Evolutionary conservation across 208 protist genomes (phyloP).

Genomic region (Trypanosoma avium): DNA sequence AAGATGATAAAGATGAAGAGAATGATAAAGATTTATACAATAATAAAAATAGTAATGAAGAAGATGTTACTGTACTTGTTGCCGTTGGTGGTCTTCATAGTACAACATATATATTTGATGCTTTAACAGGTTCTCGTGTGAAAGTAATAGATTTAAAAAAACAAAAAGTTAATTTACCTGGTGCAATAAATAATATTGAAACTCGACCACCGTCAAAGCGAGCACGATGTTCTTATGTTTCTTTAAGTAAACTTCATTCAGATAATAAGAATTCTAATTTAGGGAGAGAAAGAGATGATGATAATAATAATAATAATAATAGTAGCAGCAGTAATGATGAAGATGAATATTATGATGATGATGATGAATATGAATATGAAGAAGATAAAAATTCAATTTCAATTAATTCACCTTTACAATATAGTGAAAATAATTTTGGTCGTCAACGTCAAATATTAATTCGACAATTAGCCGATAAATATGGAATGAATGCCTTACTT

Average conservation of each 20-base stretch:
- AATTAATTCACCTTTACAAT: background rate
- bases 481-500: constrained; percentile 23
- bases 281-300: too few species aligned
- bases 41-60: constrained; percentile 14
- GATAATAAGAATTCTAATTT: too few species aligned
- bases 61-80: constrained; percentile 35
- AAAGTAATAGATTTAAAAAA: constrained; percentile 30
- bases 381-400: constrained; percentile 1
- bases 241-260: background rate
- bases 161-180: constrained; percentile 13
- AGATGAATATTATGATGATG: background rate
- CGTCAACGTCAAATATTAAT: constrained; percentile 16
- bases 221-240: constrained; percentile 21
- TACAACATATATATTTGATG: constrained; percentile 65
- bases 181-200: background rate
- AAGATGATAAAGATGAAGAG: background rate
- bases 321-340: too few species aligned
- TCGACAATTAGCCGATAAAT: constrained; percentile 5
- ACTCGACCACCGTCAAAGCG: constrained; percentile 18
- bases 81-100: constrained; percentile 65
- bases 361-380: background rate
- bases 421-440: background rate
- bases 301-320: too few species aligned
- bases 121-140: constrained; percentile 48
- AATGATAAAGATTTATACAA: background rate